These are phyloP conservation scores for Paramecium sonneborni DNA, from an alignment of 73 alveolate species.

Conservation along the genomic window DNA sequence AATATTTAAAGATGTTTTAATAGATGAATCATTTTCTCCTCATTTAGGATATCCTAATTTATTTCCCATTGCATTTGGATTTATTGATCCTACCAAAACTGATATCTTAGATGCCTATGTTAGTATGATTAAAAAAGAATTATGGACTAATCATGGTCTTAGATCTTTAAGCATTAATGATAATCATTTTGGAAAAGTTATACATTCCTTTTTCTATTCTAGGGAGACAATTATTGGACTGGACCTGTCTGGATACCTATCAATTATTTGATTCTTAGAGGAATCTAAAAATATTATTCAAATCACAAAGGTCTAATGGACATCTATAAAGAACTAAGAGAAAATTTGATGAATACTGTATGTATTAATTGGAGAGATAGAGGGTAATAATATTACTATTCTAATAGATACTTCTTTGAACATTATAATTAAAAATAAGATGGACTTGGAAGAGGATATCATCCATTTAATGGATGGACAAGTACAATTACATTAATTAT, in stretches of 20 bases:
- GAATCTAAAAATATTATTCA: constrained; percentile 44
- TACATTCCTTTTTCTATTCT: neutral
- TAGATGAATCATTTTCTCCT: constrained; percentile 75
- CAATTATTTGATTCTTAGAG: constrained; percentile 86
- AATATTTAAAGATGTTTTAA: constrained; percentile 53
- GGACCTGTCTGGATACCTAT: constrained; percentile 95
- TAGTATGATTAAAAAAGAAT: constrained; percentile 61
- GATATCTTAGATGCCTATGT: constrained; percentile 41
- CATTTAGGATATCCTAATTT: constrained; percentile 96
- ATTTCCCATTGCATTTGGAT: constrained; percentile 92
- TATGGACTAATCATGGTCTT: constrained; percentile 89
- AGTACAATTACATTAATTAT: constrained; percentile 80
- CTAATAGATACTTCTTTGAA: constrained; percentile 78
- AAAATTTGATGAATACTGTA: constrained; percentile 80
- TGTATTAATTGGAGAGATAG: constrained; percentile 83
- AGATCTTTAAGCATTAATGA: constrained; percentile 92
- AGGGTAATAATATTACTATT: constrained; percentile 58
- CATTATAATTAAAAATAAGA: constrained; percentile 76
- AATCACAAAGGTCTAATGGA: constrained; percentile 64
- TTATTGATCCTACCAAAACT: neutral
- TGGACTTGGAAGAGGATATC: constrained; percentile 83
- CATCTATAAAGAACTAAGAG: constrained; percentile 79
- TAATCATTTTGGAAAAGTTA: constrained; percentile 78
- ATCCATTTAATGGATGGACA: constrained; percentile 98
- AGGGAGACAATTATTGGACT: constrained; percentile 96